Conservation (phyloP, 2,329 filamentous ascomycete species). For the Cryphonectria carpinicola region DNA sequence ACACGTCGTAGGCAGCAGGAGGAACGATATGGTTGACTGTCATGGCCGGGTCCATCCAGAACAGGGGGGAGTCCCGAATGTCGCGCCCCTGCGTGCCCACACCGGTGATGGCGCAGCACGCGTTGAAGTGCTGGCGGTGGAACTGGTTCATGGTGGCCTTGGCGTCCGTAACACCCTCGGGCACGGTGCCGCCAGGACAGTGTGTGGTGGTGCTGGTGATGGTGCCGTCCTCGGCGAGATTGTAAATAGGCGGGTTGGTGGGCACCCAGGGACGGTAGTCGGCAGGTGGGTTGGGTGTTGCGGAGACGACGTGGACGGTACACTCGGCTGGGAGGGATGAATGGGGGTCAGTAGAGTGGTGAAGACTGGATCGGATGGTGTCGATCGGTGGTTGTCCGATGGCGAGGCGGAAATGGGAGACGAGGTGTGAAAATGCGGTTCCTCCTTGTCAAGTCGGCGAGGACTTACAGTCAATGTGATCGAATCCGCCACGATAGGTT, state of each 20-base stretch:
- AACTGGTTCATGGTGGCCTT: constrained; percentile 5
- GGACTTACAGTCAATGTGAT: too few relatives aligned
- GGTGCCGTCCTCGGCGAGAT: not conserved
- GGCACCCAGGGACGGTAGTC: not conserved
- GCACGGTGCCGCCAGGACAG: constrained; percentile 77
- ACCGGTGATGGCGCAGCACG: constrained; percentile 9
- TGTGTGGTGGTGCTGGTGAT: constrained; percentile 58
- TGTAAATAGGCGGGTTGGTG: not conserved
- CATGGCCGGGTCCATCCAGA: constrained; percentile 4
- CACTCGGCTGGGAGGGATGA: not conserved
- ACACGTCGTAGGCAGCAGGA: not conserved
- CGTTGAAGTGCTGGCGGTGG: not conserved
- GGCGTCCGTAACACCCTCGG: constrained; percentile 69
- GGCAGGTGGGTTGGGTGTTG: not conserved
- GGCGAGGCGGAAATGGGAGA: too few relatives aligned
- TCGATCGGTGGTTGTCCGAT: too few relatives aligned
- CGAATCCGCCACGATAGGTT: too few relatives aligned
- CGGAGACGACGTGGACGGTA: not conserved
- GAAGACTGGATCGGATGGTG: too few relatives aligned
- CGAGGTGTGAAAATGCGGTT: too few relatives aligned
- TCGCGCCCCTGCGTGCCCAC: not conserved
- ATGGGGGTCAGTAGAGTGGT: too few relatives aligned
- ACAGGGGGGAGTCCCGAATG: not conserved
- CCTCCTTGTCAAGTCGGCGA: too few relatives aligned
- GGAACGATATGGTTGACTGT: constrained; percentile 6